phyloP scores from a whole-genome alignment of 495 filamentous ascomycete genomes.

The Stereocaulon alpinum region DNA sequence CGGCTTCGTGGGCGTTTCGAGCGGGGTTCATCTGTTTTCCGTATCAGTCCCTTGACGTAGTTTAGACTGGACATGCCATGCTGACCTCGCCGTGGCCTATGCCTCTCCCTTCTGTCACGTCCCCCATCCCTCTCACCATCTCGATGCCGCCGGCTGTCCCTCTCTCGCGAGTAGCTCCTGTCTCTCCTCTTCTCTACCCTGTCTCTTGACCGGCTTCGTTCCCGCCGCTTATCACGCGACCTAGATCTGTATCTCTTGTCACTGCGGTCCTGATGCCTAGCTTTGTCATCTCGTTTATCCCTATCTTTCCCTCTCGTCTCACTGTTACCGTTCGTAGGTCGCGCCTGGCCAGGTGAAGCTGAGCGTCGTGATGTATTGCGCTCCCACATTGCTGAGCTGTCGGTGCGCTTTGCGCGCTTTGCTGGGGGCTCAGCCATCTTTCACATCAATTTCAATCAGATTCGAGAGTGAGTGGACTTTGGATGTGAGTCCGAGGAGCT shows the following conservation, averaged over 20 bases:
- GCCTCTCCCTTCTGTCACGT: slow-evolving; percentile 35
- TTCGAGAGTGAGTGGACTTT: no score
- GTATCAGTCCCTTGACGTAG: slow-evolving; percentile 14
- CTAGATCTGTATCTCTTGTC: slow-evolving; percentile 30
- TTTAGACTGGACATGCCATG: background rate
- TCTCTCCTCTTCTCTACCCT: slow-evolving; percentile 30
- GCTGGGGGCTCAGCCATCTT: slow-evolving; percentile 43
- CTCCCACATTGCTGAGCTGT: slow-evolving; percentile 47
- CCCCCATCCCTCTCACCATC: slow-evolving; percentile 35
- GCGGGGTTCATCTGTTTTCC: slow-evolving; percentile 12
- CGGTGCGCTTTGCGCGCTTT: slow-evolving; percentile 43
- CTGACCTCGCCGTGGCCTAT: slow-evolving; percentile 8
- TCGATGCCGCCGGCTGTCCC: slow-evolving; percentile 23
- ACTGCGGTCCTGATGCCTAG: slow-evolving; percentile 23
- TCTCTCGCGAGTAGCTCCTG: slow-evolving; percentile 38
- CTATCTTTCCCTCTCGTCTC: background rate
- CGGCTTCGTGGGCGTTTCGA: slow-evolving; percentile 34
- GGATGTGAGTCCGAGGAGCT: no score
- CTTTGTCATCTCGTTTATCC: slow-evolving; percentile 1
- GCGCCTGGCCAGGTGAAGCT: slow-evolving; percentile 7
- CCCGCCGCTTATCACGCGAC: slow-evolving; percentile 23
- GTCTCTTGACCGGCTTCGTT: slow-evolving; percentile 26
- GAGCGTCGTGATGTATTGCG: slow-evolving; percentile 24
- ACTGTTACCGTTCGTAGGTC: slow-evolving; percentile 1
- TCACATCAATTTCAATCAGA: no score